Evolutionary conservation across 2,329 filamentous ascomycete species (phyloP), one percentile per base, ranked within the genome.

Genomic region (Xylaria sp.): DNA sequence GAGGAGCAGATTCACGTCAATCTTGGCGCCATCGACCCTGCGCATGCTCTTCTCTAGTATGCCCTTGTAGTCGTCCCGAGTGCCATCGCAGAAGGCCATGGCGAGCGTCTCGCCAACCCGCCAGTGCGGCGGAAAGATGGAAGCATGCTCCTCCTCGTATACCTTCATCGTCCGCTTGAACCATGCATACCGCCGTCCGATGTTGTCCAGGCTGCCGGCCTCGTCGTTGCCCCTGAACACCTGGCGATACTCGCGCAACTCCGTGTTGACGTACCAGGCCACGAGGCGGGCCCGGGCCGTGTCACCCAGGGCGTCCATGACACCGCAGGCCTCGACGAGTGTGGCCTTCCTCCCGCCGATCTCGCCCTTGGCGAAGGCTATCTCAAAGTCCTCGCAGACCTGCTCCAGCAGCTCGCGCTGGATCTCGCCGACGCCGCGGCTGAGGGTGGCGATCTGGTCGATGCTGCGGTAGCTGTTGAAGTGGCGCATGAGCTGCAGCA

Each of bases 381-480:
- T 87, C 83, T 99, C 96, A 78, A 99, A 99, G 80, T 99, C 96
- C 81, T 98, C 96, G 79, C 96, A 99, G n/a, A 99, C 91, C 81
- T 99, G 96, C 82, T 99, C 96, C 65, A 97, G 83, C 66, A 99
- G 82, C 79, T 97, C 94, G 68, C 94, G 86, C 82, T 99, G 96
- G 71, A 99, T 85, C 75, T 98, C 96, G 6, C 94, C 91, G 41
- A 99, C 96, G 75, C 97, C 97, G 60, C 93, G 90, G 77, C 93
- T 97, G 70, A 99, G 85, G 0, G 92, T 92, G 32, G 96, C 96
- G 78, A 99, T 98, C 85, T 99, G 96, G 78, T 98, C 95, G 74
- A 99, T 98, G 74, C 94, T 97, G 67, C 96, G 87, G 80, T 98
- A 99, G 80, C 93, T 97, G 82, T 97, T 97, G 86, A 99, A 99